Evolutionary conservation across 192 early-diverging fungal genomes (phyloP).

Genomic region (Chytriomyces hyalinus): DNA sequence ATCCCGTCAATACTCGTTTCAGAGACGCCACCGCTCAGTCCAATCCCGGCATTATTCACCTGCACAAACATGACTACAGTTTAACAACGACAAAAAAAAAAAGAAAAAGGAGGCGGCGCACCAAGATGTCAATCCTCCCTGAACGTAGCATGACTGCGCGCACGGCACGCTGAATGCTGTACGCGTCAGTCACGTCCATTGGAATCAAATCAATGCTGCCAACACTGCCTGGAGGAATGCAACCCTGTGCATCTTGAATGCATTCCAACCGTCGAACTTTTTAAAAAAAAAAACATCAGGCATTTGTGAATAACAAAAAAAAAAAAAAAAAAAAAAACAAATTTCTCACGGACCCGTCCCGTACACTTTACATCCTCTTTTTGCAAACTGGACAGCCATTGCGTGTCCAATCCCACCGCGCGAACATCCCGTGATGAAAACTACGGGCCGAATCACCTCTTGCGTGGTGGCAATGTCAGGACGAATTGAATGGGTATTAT

Average conservation of each 20-base stretch:
- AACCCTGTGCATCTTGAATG: neutral
- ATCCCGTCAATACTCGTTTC: slow-evolving; percentile 23
- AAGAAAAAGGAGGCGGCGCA: neutral
- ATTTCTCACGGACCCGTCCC: slow-evolving; percentile 12
- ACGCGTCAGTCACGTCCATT: slow-evolving; percentile 29
- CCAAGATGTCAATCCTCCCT: slow-evolving; percentile 35
- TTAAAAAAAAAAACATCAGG: neutral
- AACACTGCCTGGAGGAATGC: neutral
- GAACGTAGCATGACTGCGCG: slow-evolving; percentile 20
- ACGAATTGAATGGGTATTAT: too few relatives aligned
- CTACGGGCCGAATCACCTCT: slow-evolving; percentile 8
- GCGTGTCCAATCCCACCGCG: slow-evolving; percentile 33
- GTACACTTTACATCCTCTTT: slow-evolving; percentile 34
- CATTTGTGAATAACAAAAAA: neutral
- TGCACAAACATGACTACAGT: neutral
- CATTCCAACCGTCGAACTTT: slow-evolving; percentile 15
- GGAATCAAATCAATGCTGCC: slow-evolving; percentile 29
- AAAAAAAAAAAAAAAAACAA: neutral
- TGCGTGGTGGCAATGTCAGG: too few relatives aligned
- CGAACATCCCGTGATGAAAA: slow-evolving; percentile 35
- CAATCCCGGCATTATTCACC: slow-evolving; percentile 45
- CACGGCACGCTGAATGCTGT: slow-evolving; percentile 19
- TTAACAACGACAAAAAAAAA: neutral
- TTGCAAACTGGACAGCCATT: slow-evolving; percentile 18
- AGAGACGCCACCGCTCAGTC: slow-evolving; percentile 25